Conservation (phyloP, 1,284 basidiomycete species). For the Ustilago bromivora region DNA sequence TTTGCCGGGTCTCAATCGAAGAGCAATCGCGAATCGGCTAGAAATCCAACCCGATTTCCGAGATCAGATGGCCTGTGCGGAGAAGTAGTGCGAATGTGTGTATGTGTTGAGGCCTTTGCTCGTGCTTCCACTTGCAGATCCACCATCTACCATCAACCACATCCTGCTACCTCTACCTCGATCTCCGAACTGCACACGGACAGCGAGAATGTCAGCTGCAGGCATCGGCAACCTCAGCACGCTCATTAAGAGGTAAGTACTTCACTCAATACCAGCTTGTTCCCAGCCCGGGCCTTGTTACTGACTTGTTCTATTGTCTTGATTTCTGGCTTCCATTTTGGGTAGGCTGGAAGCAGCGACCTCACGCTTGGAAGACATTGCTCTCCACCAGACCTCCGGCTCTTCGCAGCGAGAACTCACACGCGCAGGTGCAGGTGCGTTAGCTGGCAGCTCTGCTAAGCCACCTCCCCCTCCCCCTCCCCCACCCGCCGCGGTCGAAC, state of each 20-base stretch:
- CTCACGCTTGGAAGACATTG: conserved; percentile 92
- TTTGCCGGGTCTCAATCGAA: conserved; percentile 3
- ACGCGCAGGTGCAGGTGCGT: conserved; percentile 28
- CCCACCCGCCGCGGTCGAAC: conserved; percentile 27
- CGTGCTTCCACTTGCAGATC: conserved; percentile 6
- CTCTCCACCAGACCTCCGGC: conserved; percentile 71
- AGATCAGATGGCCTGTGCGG: conserved; percentile 17
- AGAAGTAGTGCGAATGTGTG: conserved; percentile 7
- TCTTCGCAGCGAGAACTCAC: conserved; percentile 24
- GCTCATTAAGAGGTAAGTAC: conserved; percentile 65
- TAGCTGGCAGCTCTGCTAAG: conserved; percentile 30
- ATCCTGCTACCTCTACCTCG: conserved; percentile 5
- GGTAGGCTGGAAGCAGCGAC: conserved; percentile 82
- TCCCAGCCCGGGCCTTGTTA: background rate
- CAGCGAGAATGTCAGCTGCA: conserved; percentile 49
- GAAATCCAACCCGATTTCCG: background rate
- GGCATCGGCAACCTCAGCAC: conserved; percentile 67
- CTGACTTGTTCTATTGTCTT: conserved; percentile 2
- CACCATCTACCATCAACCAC: conserved; percentile 3
- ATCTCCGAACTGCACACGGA: background rate
- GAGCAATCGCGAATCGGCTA: background rate
- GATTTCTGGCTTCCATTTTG: background rate
- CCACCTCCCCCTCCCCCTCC: conserved; percentile 36
- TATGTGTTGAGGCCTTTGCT: conserved; percentile 6
- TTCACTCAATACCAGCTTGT: too few relatives aligned